Conservation (phyloP, 768 basidiomycete genomes). For the Infundibulicybe gibba region DNA sequence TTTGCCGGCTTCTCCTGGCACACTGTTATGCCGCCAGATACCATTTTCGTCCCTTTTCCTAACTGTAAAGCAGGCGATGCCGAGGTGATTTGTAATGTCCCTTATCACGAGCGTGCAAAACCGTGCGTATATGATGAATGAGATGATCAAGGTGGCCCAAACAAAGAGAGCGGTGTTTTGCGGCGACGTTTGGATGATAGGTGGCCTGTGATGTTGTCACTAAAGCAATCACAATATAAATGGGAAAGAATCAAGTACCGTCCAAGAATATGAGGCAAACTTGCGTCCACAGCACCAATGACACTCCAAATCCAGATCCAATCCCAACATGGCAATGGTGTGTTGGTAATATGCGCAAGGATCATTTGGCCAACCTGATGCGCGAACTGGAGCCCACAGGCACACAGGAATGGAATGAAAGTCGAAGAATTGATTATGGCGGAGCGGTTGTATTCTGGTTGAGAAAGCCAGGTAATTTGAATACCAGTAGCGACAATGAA, state of each 20-base stretch:
- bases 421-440: conserved; percentile 72
- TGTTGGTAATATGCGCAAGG: conserved; percentile 84
- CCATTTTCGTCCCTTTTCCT: conserved; percentile 75
- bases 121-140: conserved; percentile 54
- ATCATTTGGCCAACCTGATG: conserved; percentile 93
- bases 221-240: no score
- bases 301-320: conserved; percentile 82
- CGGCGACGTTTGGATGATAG: conserved; percentile 71
- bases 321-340: conserved; percentile 84
- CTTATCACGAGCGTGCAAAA: conserved; percentile 82
- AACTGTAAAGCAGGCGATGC: conserved; percentile 94
- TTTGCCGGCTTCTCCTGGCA: not conserved
- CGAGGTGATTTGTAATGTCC: conserved; percentile 88
- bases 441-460: conserved; percentile 56
- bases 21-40: conserved; percentile 41
- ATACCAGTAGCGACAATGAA: conserved; percentile 69
- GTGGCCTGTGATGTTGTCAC: conserved; percentile 33
- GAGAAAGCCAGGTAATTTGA: conserved; percentile 82
- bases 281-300: conserved; percentile 79
- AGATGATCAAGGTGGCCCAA: conserved; percentile 51
- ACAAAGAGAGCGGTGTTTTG: conserved; percentile 68
- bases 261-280: conserved; percentile 63
- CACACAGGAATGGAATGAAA: conserved; percentile 84
- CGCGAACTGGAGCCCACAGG: conserved; percentile 92
- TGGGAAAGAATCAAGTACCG: conserved; percentile 46